Evolutionary conservation across 345 rosid species (phyloP), one percentile per base, ranked within the genome.

Genomic region (Rhizophora mangle): DNA sequence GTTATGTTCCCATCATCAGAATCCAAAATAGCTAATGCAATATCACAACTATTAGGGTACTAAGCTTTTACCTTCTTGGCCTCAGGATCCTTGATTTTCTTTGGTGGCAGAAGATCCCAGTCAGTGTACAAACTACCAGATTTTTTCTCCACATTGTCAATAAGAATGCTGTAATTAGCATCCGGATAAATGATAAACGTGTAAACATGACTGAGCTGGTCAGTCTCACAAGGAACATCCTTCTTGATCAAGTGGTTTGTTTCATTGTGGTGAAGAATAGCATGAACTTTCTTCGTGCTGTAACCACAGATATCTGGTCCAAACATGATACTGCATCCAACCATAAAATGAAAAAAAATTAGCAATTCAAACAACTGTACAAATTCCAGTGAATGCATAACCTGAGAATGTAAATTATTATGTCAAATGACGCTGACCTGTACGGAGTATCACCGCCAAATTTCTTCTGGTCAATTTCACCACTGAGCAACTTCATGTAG

Each of bases 211-310:
- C 91, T 83, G 65, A 95, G 96, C 80, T 95, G 98, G 84, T 95
- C 99, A 72, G 99, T 95, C 78, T 95, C 99, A 74, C 99, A 95
- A 30, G 98, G 90, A 54, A 95, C 98, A 10, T 95, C 99, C 91
- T 95, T 87, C 89, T 95, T 95, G 83, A 92, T 87, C 82, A 95
- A 71, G 74, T 90, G 88, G 89, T 95, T 95, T 22, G 89, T 61
- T 10, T 58, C 85, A 21, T 90, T 92, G 88, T 95, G 85, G 77
- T 68, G 89, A 60, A 95, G 96, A 81, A 95, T 95, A 60, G 99
- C 93, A 75, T 95, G 99, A n/a, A 95, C 99, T 84, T 95, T 95
- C 89, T 92, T 95, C 11, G 99, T 95, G 81, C 88, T 90, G 86
- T 89, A 84, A 62, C 99, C 99, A 82, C 99, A 92, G 59, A 95